A percentile compares a stretch with the other conserved stretches of the same genome.
Conservation (phyloP, 208 protist genomes). For the Crithidia sp. region DNA sequence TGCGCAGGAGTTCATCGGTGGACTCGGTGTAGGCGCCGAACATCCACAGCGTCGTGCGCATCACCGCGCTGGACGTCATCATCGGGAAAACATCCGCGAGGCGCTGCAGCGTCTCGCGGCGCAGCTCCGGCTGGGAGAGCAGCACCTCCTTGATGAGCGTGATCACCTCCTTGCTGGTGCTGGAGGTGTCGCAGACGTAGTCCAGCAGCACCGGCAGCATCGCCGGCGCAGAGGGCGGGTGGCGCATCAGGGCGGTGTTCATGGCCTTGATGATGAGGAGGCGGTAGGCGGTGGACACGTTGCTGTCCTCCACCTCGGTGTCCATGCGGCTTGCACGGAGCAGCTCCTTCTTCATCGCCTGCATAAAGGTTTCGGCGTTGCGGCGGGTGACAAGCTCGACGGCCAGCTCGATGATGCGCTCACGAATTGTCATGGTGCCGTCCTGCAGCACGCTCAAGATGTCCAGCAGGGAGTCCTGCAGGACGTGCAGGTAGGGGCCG, state of each 20-base stretch:
- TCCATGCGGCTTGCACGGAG: constrained; percentile 47
- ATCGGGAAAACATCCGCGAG: constrained; percentile 66
- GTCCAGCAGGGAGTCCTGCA: constrained; percentile 96
- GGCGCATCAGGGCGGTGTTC: constrained; percentile 90
- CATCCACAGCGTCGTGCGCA: constrained; percentile 93
- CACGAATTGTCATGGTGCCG: constrained; percentile 94
- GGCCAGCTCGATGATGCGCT: constrained; percentile 93
- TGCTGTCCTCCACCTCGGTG: constrained; percentile 75
- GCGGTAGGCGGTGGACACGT: constrained; percentile 40
- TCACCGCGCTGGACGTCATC: constrained; percentile 65
- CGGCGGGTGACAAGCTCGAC: constrained; percentile 92
- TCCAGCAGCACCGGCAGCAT: constrained; percentile 95
- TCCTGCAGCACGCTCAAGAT: constrained; percentile 93
- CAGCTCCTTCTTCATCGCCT: constrained; percentile 96
- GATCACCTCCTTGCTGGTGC: constrained; percentile 90
- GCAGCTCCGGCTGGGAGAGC: constrained; percentile 89
- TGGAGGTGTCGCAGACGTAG: constrained; percentile 89
- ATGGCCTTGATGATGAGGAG: constrained; percentile 94
- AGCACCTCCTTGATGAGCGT: constrained; percentile 95
- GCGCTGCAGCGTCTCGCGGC: constrained; percentile 58
- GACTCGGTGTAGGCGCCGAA: constrained; percentile 89
- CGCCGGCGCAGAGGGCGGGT: constrained; percentile 77
- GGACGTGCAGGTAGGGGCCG: constrained; percentile 61
- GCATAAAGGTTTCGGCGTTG: constrained; percentile 95
- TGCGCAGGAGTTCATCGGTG: constrained; percentile 64